These are phyloP conservation scores for Mucor plumbeus DNA, from an alignment of 371 early-diverging fungal genomes.

Conservation along the genomic window DNA sequence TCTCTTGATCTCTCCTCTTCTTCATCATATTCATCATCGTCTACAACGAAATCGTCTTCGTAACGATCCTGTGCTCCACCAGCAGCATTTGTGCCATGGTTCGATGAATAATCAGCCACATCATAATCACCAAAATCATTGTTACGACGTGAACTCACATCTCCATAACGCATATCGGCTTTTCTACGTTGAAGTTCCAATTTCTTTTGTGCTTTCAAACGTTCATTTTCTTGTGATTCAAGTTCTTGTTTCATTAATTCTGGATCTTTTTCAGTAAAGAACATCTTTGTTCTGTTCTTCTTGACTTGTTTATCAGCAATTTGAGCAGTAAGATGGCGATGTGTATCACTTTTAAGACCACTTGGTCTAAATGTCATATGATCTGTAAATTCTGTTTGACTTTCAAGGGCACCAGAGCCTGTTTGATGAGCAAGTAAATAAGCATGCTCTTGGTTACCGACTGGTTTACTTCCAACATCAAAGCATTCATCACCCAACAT, in stretches of 20 bases:
- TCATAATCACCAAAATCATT: constrained; percentile 34
- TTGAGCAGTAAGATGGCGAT: constrained; percentile 68
- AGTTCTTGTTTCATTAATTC: constrained; percentile 49
- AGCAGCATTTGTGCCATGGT: not conserved
- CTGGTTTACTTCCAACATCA: constrained; percentile 64
- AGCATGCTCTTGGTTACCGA: constrained; percentile 61
- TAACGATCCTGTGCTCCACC: constrained; percentile 38
- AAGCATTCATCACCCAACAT: constrained; percentile 80
- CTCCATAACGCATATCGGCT: constrained; percentile 36
- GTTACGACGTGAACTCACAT: constrained; percentile 19
- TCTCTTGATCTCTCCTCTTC: constrained; percentile 45
- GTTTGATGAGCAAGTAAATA: constrained; percentile 73
- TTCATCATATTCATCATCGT: constrained; percentile 49
- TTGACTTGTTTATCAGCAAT: constrained; percentile 72
- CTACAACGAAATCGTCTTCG: constrained; percentile 53
- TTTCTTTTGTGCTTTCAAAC: constrained; percentile 51
- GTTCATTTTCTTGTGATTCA: constrained; percentile 48
- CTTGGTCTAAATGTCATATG: constrained; percentile 76
- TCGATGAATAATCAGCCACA: constrained; percentile 19
- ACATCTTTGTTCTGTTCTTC: constrained; percentile 68
- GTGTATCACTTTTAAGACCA: constrained; percentile 63
- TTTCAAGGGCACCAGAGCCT: constrained; percentile 68
- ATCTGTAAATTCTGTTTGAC: constrained; percentile 67
- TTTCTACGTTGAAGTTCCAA: constrained; percentile 47
- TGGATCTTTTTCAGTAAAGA: constrained; percentile 66